Base-by-base conservation (phyloP, 352 stramenopile species). In the Phytophthora tubulina region DNA sequence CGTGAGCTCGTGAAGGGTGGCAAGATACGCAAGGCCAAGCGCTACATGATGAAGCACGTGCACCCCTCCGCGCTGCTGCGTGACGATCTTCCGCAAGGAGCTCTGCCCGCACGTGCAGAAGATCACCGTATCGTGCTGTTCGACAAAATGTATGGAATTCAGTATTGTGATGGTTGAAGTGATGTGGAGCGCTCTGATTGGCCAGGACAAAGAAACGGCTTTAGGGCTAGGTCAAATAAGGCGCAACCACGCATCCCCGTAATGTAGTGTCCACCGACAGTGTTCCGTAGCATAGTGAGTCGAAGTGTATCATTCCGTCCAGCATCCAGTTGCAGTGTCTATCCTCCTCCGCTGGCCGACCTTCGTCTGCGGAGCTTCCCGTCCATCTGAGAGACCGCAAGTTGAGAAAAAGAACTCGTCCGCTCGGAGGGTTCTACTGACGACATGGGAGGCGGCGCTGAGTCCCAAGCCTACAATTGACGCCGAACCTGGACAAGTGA, bases 21-120 rank as follows among this genome's bases (percentile, higher is more conserved):
- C 66, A 88, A 90, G 63, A 76, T 80, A 35, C 76, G 75, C 59
- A 90, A 87, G 41, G 58, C 76, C n/a, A 75, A 89, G 63, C 76
- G 81, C 21, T 80, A 85, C 64, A 78, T 77, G 0, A 62, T 89
- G 5, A 90, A 89, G 49, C 81, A 87, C 54, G 67, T 91, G 44
- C 70, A 86, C 38, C 76, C 81, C 3, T 76, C 77, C 1, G 67
- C 83, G 6, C 31, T 89, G 53, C 55, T 91, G 32, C 81, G 89
- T 45, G 75, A 86, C 49, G 73, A 80, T 92, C 51, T 90, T 89
- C 51, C 82, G 79, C 15, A 76, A 92, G n/a, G 82, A 89, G 56
- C 80, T 92, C n/a, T 67, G 71, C 8, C 70, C 71, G 27, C 76
- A 78, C 2, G 84, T 92, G 21, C 10, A 80, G 2, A 89, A 88